Evolutionary conservation across 257 asterid species (phyloP).

Genomic region (Petunia secreta): DNA sequence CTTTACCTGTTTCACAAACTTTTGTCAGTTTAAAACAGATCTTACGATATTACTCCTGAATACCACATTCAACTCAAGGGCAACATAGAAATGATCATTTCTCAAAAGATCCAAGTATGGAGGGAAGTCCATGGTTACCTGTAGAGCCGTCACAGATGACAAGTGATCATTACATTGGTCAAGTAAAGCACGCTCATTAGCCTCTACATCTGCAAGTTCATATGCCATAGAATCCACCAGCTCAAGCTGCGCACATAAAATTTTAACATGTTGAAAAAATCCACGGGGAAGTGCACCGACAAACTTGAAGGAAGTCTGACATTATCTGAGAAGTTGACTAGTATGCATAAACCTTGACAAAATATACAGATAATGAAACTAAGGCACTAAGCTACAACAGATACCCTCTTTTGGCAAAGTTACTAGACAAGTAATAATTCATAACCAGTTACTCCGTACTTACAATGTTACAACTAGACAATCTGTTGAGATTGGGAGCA

Average conservation of each 20-base stretch:
- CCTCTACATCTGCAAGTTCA: slow-evolving; percentile 57
- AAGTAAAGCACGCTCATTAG: slow-evolving; percentile 55
- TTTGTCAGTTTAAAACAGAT: slow-evolving; percentile 31
- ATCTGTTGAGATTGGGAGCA: slow-evolving; percentile 11
- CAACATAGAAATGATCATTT: slow-evolving; percentile 14
- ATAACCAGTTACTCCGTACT: background rate
- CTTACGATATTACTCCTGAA: background rate
- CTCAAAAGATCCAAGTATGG: slow-evolving; percentile 2
- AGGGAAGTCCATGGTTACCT: slow-evolving; percentile 46
- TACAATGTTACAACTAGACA: background rate
- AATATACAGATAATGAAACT: background rate
- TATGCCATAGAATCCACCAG: slow-evolving; percentile 50
- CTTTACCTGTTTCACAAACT: slow-evolving; percentile 49
- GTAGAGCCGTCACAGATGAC: slow-evolving; percentile 56
- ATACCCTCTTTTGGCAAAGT: background rate
- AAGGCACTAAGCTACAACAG: background rate
- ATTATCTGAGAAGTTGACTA: background rate
- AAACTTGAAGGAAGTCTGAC: background rate
- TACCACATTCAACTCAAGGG: background rate
- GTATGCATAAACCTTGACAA: slow-evolving; percentile 4
- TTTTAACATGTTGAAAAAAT: slow-evolving; percentile 15
- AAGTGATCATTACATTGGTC: slow-evolving; percentile 61
- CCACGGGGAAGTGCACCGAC: background rate
- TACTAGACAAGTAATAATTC: background rate
- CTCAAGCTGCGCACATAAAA: slow-evolving; percentile 58